Evolutionary conservation across 495 filamentous ascomycete species (phyloP).

Genomic region (Parathielavia appendiculata): DNA sequence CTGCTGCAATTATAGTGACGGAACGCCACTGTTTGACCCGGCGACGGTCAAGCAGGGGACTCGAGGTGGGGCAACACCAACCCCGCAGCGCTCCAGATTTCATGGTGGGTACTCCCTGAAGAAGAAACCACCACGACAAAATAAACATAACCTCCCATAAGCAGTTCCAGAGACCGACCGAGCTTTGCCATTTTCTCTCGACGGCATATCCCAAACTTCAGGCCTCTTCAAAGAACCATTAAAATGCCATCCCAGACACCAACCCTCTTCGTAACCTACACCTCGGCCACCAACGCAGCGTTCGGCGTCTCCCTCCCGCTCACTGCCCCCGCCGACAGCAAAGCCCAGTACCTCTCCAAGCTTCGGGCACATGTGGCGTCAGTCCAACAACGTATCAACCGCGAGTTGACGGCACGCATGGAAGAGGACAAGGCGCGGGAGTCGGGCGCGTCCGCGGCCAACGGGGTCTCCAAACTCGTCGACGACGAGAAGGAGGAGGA

Average conservation of each 20-base stretch:
- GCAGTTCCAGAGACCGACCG: background rate
- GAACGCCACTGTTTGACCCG: conserved; percentile 9
- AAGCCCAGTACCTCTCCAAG: conserved; percentile 60
- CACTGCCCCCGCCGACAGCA: conserved; percentile 38
- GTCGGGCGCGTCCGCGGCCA: conserved; percentile 16
- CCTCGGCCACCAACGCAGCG: conserved; percentile 48
- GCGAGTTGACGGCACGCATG: conserved; percentile 80
- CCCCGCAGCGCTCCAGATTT: conserved; percentile 11
- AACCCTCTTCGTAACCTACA: conserved; percentile 50
- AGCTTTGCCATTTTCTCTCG: background rate
- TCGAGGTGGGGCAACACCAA: conserved; percentile 7
- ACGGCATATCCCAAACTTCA: background rate
- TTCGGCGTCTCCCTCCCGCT: conserved; percentile 42
- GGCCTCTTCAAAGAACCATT: conserved; percentile 1
- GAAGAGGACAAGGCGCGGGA: conserved; percentile 68
- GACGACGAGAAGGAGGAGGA: conserved; percentile 81
- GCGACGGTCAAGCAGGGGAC: background rate
- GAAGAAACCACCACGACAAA: background rate
- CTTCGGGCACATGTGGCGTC: conserved; percentile 56
- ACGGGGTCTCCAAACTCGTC: conserved; percentile 55
- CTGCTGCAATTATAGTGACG: conserved; percentile 10
- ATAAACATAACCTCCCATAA: background rate
- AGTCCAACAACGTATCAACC: conserved; percentile 73
- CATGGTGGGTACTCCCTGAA: conserved; percentile 3
- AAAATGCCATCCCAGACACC: conserved; percentile 18